Evolutionary conservation across 2,329 filamentous ascomycete genomes (phyloP).

Genomic region (Alternaria gansuensis): DNA sequence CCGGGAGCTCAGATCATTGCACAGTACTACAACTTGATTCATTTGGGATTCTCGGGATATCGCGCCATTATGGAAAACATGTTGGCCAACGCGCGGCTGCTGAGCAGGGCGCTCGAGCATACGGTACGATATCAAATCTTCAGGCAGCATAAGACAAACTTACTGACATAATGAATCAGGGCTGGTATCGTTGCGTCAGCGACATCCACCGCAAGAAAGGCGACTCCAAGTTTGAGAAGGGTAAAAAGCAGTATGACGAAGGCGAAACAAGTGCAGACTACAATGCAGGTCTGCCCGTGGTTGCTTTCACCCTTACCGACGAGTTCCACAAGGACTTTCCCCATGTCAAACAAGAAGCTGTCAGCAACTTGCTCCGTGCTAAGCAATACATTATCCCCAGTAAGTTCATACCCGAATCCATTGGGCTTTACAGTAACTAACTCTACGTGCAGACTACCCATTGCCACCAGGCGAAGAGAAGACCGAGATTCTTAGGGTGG

Average conservation of each 20-base stretch:
- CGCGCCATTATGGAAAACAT: slow-evolving; percentile 70
- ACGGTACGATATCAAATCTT: slow-evolving; percentile 48
- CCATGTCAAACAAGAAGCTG: slow-evolving; percentile 69
- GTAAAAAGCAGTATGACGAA: slow-evolving; percentile 55
- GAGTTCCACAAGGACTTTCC: slow-evolving; percentile 66
- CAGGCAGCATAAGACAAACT: neutral
- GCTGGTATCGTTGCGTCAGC: slow-evolving; percentile 68
- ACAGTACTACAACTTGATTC: slow-evolving; percentile 78
- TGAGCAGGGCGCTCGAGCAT: slow-evolving; percentile 70
- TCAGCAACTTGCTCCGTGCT: slow-evolving; percentile 69
- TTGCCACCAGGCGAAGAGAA: slow-evolving; percentile 69
- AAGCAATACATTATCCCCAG: slow-evolving; percentile 76
- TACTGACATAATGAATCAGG: slow-evolving; percentile 31
- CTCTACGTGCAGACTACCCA: slow-evolving; percentile 63
- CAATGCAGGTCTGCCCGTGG: slow-evolving; percentile 71
- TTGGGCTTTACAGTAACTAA: slow-evolving; percentile 22
- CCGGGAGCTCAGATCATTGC: slow-evolving; percentile 74
- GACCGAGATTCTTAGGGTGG: slow-evolving; percentile 72
- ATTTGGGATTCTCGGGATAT: slow-evolving; percentile 73
- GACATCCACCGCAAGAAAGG: slow-evolving; percentile 70
- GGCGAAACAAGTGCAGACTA: slow-evolving; percentile 66
- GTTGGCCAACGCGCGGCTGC: slow-evolving; percentile 69
- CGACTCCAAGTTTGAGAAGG: slow-evolving; percentile 54
- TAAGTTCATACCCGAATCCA: slow-evolving; percentile 42
- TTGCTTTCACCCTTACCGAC: slow-evolving; percentile 71